Evolutionary conservation across 768 basidiomycete genomes (phyloP).

Genomic region (Lepiota venenata): DNA sequence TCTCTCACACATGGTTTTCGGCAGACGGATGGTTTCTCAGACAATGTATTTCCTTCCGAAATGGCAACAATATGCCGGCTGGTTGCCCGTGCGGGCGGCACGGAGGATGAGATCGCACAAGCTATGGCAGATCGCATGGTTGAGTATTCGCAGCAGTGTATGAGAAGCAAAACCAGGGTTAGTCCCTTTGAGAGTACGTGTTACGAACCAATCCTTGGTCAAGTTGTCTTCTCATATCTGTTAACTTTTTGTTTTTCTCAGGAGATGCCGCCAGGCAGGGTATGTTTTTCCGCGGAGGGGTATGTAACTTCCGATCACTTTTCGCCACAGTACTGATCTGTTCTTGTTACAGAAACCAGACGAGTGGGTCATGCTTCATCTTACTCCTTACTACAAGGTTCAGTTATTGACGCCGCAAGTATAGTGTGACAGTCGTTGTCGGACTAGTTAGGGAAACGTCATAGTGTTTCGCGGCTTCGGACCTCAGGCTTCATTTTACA

Average conservation of each 20-base stretch:
- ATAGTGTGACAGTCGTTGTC: conserved; percentile 69
- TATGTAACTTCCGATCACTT: conserved; percentile 36
- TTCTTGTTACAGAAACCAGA: conserved; percentile 61
- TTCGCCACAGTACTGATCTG: conserved; percentile 12
- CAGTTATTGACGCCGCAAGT: conserved; percentile 15
- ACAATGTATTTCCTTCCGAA: conserved; percentile 68
- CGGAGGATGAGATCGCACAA: conserved; percentile 64
- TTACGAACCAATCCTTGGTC: not conserved
- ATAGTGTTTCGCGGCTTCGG: conserved; percentile 21
- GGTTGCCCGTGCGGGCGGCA: conserved; percentile 48
- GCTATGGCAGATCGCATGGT: conserved; percentile 71
- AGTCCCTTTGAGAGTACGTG: conserved; percentile 75
- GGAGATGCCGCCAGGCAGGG: conserved; percentile 65
- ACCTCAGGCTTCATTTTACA: too few species aligned
- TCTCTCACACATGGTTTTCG: not conserved
- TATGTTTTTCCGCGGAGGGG: conserved; percentile 67
- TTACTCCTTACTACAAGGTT: not conserved
- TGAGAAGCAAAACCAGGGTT: conserved; percentile 58
- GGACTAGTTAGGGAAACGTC: conserved; percentile 64
- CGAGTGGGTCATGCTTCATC: conserved; percentile 51
- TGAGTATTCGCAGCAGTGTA: conserved; percentile 64
- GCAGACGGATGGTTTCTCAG: conserved; percentile 54
- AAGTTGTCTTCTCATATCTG: not conserved
- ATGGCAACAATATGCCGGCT: conserved; percentile 68
- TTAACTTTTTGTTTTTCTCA: conserved; percentile 22